Conservation (phyloP, 441 rosid genomes). For the Populus hybrid region DNA sequence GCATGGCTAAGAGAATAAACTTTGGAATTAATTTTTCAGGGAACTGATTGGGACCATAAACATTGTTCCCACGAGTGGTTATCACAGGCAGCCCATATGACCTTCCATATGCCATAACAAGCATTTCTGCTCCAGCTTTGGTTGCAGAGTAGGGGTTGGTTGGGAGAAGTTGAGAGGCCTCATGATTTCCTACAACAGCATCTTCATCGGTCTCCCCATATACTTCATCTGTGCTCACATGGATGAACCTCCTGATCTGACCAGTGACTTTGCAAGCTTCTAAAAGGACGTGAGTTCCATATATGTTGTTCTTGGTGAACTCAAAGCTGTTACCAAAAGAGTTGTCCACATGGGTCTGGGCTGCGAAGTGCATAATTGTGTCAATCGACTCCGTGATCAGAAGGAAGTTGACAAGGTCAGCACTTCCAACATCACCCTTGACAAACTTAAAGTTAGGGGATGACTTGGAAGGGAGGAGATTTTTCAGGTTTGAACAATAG, state of each 20-base stretch:
- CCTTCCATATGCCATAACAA: conserved; percentile 59
- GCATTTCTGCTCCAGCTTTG: conserved; percentile 64
- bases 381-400: conserved; percentile 51
- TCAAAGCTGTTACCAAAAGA: conserved; percentile 61
- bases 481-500: conserved; percentile 83
- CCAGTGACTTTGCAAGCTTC: conserved; percentile 66
- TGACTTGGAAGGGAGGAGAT: conserved; percentile 65
- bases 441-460: conserved; percentile 87
- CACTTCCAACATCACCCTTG: conserved; percentile 58
- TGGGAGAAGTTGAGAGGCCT: conserved; percentile 59
- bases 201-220: conserved; percentile 62
- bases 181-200: conserved; percentile 52
- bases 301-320: conserved; percentile 57
- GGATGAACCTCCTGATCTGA: conserved; percentile 58
- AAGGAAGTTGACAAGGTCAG: conserved; percentile 58
- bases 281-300: conserved; percentile 56
- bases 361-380: conserved; percentile 64
- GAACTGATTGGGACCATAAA: conserved; percentile 56
- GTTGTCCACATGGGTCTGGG: conserved; percentile 60
- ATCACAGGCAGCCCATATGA: conserved; percentile 58
- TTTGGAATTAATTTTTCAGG: conserved; percentile 59
- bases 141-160: conserved; percentile 60
- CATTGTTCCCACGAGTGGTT: conserved; percentile 59
- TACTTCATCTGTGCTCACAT: conserved; percentile 64
- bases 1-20: conserved; percentile 52